These are phyloP conservation scores for Geranium rotundifolium DNA, from an alignment of 345 rosid species.

Conservation along the genomic window DNA sequence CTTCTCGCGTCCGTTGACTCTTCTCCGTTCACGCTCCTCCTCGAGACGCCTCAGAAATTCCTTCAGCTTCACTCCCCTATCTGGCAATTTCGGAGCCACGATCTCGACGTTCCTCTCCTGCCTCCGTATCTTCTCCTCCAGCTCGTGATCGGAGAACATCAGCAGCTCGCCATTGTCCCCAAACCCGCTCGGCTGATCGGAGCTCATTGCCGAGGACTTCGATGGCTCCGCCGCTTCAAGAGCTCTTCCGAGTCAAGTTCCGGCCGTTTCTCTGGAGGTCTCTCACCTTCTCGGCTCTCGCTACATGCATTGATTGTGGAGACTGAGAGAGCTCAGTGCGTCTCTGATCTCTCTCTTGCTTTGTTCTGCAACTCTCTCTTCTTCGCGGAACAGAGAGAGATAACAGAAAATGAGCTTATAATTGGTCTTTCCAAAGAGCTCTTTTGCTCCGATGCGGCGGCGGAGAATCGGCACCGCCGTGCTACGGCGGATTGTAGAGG, in stretches of 20 bases:
- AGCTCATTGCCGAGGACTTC: not conserved
- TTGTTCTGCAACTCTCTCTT: not conserved
- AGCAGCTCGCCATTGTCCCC: conserved; percentile 10
- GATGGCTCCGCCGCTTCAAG: conserved; percentile 1
- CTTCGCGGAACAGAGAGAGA: not conserved
- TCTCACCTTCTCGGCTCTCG: not conserved
- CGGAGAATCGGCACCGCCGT: too few species aligned
- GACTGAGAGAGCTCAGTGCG: not conserved
- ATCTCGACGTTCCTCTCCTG: not conserved
- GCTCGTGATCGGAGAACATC: conserved; percentile 16
- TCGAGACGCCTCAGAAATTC: conserved; percentile 19
- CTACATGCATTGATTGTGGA: conserved; percentile 14
- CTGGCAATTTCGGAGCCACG: conserved; percentile 15
- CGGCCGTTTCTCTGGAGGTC: conserved; percentile 20
- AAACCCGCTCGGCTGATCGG: conserved; percentile 14
- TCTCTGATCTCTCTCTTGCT: not conserved
- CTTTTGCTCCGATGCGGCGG: too few species aligned
- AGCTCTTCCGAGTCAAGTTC: conserved; percentile 29
- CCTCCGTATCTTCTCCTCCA: conserved; percentile 27
- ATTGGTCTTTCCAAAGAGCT: too few species aligned
- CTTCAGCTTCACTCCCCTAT: conserved; percentile 43
- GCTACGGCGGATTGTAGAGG: too few species aligned
- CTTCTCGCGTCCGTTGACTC: conserved; percentile 14
- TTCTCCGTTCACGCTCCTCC: conserved; percentile 42
- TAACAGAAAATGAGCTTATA: too few species aligned